Evolutionary conservation across 192 early-diverging fungal genomes (phyloP), one percentile per base, ranked within the genome.

Genomic region (Backusella parvicylindrica): DNA sequence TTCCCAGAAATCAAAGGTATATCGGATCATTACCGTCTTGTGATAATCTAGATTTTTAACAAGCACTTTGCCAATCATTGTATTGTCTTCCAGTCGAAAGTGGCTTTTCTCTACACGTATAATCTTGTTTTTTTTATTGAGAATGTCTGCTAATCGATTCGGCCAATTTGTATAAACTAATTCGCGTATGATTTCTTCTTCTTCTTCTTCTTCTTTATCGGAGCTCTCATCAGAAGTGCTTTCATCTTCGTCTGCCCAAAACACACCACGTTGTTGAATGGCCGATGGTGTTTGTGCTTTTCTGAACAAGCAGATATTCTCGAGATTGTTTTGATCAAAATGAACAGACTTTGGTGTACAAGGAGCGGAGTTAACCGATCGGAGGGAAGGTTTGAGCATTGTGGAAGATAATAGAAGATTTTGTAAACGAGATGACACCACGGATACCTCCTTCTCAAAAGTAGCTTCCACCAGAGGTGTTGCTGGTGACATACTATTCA

Each of bases 11-110:
- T 96, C 90, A 64, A 86, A 87, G 23, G 96, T 93, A 82, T 92
- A 92, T 21, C 95, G 84, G 68, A 96, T 87, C 18, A 73, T 74
- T 28, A 98, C 93, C 7, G 73, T 43, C 85, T 98, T 98, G 68
- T 93, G 87, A 79, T 92, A 98, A 8, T 91, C 94, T 21, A 96
- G 74, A 82, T 98, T 98, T 65, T 91, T 91, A 18, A 96, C 92
- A 69, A 93, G 84, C 37, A 96, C 76, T 21, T 82, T 88, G 73
- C 92, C 93, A n/a, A 21, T 43, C 23, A 70, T 47, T 2, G 21
- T 15, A 43, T 43, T 70, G 7, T 70, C 38, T 26, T 26, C 16
- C n/a, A 70, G 1, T 47, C 26, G 21, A 70, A 70, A 28, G 1
- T 35, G 9, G 9, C 41, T 43, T 31, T 70, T 47, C 40, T 70